phyloP scores from a whole-genome alignment of 768 basidiomycete genomes.

The Amanita phalloides region DNA sequence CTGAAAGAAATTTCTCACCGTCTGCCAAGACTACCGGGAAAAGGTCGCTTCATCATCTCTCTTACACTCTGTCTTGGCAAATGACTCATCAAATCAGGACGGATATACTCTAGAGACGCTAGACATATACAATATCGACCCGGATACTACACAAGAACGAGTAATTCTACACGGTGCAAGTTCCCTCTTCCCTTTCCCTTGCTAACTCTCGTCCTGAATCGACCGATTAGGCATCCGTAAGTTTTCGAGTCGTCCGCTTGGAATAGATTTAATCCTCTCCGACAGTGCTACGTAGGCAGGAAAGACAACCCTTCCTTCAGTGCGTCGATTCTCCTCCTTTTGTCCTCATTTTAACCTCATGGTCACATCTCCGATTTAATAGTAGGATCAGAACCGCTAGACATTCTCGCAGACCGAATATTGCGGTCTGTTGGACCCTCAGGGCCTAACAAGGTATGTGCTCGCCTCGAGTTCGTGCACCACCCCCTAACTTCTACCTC shows the following conservation, averaged over 20 bases:
- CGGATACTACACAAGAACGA: conserved; percentile 35
- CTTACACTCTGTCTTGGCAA: background rate
- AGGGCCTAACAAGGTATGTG: conserved; percentile 72
- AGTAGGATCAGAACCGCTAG: conserved; percentile 84
- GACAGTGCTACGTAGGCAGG: conserved; percentile 78
- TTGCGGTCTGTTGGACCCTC: conserved; percentile 77
- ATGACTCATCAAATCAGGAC: conserved; percentile 37
- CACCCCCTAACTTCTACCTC: background rate
- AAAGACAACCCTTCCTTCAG: conserved; percentile 86
- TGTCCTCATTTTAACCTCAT: background rate
- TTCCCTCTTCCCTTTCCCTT: background rate
- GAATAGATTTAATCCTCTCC: background rate
- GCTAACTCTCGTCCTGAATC: background rate
- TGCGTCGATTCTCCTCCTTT: conserved; percentile 21
- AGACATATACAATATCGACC: conserved; percentile 55
- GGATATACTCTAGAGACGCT: conserved; percentile 81
- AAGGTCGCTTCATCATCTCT: background rate
- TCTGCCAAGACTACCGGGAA: conserved; percentile 63
- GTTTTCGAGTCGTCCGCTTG: conserved; percentile 12
- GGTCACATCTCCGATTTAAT: background rate
- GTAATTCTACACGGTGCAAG: conserved; percentile 47
- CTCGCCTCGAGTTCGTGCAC: background rate
- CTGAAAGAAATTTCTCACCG: conserved; percentile 1
- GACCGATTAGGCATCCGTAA: conserved; percentile 36
- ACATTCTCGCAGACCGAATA: conserved; percentile 55